These are phyloP conservation scores for Taxillus chinensis DNA, from an alignment of 164 flowering plant genomes.

Conservation along the genomic window DNA sequence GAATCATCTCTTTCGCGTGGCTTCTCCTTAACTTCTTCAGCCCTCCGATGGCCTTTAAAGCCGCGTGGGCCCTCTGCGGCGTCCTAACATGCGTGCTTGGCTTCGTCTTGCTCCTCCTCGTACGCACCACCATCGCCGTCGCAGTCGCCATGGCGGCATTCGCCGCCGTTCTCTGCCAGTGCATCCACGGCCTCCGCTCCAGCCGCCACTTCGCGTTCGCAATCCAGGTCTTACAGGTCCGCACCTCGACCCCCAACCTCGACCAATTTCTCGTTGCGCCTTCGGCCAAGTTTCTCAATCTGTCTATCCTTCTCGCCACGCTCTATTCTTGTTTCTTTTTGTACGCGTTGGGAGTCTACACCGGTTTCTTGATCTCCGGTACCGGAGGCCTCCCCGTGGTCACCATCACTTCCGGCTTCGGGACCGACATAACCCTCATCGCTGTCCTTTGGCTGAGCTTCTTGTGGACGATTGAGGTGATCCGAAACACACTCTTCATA, in stretches of 20 bases:
- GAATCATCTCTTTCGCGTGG: conserved; percentile 24
- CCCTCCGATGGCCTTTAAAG: conserved; percentile 27
- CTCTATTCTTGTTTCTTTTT: no score
- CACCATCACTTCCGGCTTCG: conserved; percentile 18
- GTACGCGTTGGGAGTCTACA: conserved; percentile 6
- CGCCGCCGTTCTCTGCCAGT: conserved; percentile 23
- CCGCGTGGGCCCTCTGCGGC: conserved; percentile 52
- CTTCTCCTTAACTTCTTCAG: conserved; percentile 17
- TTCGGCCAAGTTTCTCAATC: conserved; percentile 12
- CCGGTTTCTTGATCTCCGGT: conserved; percentile 30
- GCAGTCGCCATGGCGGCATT: conserved; percentile 23
- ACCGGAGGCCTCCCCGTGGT: conserved; percentile 22
- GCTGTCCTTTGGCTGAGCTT: conserved; percentile 31
- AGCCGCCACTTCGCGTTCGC: conserved; percentile 27
- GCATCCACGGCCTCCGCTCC: conserved; percentile 50
- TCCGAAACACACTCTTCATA: conserved; percentile 28
- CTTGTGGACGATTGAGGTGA: conserved; percentile 45
- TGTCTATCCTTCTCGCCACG: not conserved
- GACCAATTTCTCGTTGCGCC: not conserved
- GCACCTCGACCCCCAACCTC: conserved; percentile 18
- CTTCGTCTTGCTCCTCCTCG: conserved; percentile 27
- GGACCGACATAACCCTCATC: conserved; percentile 23
- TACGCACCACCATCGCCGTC: conserved; percentile 9
- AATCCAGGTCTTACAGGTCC: conserved; percentile 16
- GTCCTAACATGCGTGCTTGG: conserved; percentile 28